Base-by-base conservation (phyloP, 2,329 filamentous ascomycete species). In the Phymatotrichopsis omnivora region DNA sequence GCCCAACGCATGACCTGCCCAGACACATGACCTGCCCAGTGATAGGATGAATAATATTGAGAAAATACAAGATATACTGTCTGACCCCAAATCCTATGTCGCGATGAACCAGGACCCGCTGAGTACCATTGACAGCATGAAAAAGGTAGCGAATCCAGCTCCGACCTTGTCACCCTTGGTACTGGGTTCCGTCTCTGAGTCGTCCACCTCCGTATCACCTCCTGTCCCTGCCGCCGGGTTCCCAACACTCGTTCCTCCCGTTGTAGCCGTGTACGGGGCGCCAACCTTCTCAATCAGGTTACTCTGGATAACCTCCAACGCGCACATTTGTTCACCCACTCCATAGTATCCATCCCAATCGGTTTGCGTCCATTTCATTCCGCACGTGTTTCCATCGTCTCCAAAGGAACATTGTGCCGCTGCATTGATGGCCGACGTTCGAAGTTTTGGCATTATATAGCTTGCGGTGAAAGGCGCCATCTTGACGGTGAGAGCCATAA, bases 311-410 rank as follows among this genome's bases (percentile, higher is more conserved):
- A 80, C 68, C 57, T 82, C 76, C 60, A 83, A 65, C 2, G 74
- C 77, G 1, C 74, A 70, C 79, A 84, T 83, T 62, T 82, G 78
- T 60, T 82, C 77, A 4, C 80, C 80, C 2, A 82, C 72, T 5
- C 78, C 79, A 5, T 67, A 70, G 2, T 67, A 68, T 19, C 74
- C 73, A 51, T 78, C 74, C 55, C 68, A 83, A 2, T 55, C 57
- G 59, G 82, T 76, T 0, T 63, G 56, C 27, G 66, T 70, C 80
- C 80, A 85, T 56, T 71, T 71, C 53, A 80, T 74, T 10, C 78
- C 76, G 58, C 81, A 85, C 23, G 68, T 68, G 11, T 72, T 70
- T 6, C 75, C 70, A 6, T 70, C 68, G 1, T 64, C 62, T 2
- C 75, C 77, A 7, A 74, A 77, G 0, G 71, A 75, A 62, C 80